Percentiles rank a stretch among this genome's conserved stretches.
Conservation (phyloP, 192 early-diverging fungal genomes). For the Coemansia sp. region DNA sequence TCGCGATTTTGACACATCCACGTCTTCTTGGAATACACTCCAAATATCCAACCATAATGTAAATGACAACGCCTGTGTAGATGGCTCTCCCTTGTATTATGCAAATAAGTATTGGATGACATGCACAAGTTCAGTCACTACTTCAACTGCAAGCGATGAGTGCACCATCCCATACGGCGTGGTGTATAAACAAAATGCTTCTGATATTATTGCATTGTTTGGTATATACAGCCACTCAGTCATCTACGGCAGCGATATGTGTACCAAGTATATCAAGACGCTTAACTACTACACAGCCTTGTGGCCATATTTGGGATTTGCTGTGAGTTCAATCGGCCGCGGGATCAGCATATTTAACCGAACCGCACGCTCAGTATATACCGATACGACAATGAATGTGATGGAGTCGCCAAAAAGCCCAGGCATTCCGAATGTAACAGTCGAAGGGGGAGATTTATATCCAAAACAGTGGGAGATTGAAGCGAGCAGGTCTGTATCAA, state of each 20-base stretch:
- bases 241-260: constrained; percentile 6
- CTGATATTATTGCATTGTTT: neutral
- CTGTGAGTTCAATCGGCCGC: neutral
- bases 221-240: constrained; percentile 22
- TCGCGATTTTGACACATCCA: neutral
- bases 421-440: neutral
- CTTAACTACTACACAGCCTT: constrained; percentile 27
- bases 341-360: neutral
- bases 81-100: constrained; percentile 10
- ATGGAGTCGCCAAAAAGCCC: neutral
- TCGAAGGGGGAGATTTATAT: neutral
- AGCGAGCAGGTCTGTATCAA: neutral
- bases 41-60: neutral
- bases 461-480: neutral
- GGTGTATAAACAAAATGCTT: constrained; percentile 5
- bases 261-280: neutral
- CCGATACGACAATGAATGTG: neutral
- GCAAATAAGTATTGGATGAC: constrained; percentile 31
- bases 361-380: neutral
- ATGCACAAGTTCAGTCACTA: constrained; percentile 22
- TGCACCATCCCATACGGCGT: constrained; percentile 19
- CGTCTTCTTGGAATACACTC: neutral
- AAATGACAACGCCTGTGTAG: neutral
- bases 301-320: constrained; percentile 16
- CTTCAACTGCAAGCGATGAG: constrained; percentile 14